A percentile compares a stretch with the other conserved stretches of the same genome.
phyloP scores from a whole-genome alignment of 257 asterid species.

The Solanum dulcamara region DNA sequence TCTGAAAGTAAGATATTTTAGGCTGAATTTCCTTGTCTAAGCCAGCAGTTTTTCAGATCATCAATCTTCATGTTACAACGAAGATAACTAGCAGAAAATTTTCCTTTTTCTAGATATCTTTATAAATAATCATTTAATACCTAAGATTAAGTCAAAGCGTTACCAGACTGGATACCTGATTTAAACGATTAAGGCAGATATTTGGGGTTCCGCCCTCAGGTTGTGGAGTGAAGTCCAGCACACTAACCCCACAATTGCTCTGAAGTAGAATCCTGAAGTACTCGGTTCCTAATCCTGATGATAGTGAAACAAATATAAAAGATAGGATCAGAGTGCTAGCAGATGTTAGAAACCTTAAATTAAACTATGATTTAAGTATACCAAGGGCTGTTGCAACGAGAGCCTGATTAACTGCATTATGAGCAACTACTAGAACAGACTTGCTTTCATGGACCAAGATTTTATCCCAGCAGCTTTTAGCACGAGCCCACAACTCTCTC shows the following conservation, averaged over 20 bases:
- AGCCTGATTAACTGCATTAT: conserved; percentile 96
- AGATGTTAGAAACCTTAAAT: background rate
- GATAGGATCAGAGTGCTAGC: background rate
- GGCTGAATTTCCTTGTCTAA: background rate
- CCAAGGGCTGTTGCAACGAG: conserved; percentile 94
- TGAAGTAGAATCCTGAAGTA: conserved; percentile 84
- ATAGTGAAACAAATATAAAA: background rate
- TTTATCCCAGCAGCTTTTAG: conserved; percentile 70
- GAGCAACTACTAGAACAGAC: conserved; percentile 86
- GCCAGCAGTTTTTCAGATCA: background rate
- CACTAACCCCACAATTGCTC: conserved; percentile 95
- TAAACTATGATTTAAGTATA: conserved; percentile 8
- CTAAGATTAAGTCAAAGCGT: background rate
- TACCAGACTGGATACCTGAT: conserved; percentile 45
- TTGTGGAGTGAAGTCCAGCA: conserved; percentile 78
- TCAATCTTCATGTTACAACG: background rate
- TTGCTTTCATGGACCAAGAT: conserved; percentile 66
- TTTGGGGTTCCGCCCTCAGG: conserved; percentile 46
- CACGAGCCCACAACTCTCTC: conserved; percentile 86
- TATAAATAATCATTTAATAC: background rate
- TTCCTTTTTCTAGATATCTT: background rate
- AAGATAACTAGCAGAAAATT: background rate
- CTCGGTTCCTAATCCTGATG: conserved; percentile 63
- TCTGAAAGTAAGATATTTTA: background rate
- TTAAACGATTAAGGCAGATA: conserved; percentile 80